Base-by-base conservation (phyloP, 2,329 filamentous ascomycete genomes). In the Trichocomaceae sp. region DNA sequence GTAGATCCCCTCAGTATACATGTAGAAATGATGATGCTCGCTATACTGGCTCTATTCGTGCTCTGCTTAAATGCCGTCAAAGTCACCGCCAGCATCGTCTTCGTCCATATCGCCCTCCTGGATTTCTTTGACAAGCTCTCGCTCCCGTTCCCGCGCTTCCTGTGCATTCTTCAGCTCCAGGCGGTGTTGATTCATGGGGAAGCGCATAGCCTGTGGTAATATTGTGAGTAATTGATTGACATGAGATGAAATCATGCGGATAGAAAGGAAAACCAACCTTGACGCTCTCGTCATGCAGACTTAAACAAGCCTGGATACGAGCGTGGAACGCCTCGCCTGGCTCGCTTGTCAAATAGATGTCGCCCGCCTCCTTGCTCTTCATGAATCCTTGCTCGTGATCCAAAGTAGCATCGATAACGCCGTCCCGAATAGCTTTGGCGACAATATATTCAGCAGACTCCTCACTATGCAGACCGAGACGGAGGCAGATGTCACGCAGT, bases 361-460 rank as follows among this genome's bases (percentile, higher is more conserved):
- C 93, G 45, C 91, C 90, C 31, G 95, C 82, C 64, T 96, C 90
- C 79, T 95, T 96, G 72, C 91, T 96, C 83, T 96, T 95, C 90
- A 97, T 96, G 76, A 90, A 97, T 0, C 93, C 93, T 60, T 86
- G 85, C 78, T 97, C 91, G 60, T 95, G 88, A 70, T 99, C 92
- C 58, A 97, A 78, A 2, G 87, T 91, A 33, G 92, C 92, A 78
- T 97, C 92, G 56, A 97, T 97, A 54, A 97, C 93, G 57, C 93
- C 93, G 66, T 99, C 93, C 19, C 93, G 84, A 63, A 99, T 99
- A 1, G 93, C 93, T 79, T 99, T 99, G 61, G 93, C 93, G 35
- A 97, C 93, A 70, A 99, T 99, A 74, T 99, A 99, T 76, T 99
- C 93, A 10, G 93, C 93, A 42, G 90, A 96, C 78, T 99, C 93